Percentiles rank a stretch among this genome's conserved stretches.
phyloP scores from a whole-genome alignment of 495 filamentous ascomycete genomes.

The Xylaria venustula region DNA sequence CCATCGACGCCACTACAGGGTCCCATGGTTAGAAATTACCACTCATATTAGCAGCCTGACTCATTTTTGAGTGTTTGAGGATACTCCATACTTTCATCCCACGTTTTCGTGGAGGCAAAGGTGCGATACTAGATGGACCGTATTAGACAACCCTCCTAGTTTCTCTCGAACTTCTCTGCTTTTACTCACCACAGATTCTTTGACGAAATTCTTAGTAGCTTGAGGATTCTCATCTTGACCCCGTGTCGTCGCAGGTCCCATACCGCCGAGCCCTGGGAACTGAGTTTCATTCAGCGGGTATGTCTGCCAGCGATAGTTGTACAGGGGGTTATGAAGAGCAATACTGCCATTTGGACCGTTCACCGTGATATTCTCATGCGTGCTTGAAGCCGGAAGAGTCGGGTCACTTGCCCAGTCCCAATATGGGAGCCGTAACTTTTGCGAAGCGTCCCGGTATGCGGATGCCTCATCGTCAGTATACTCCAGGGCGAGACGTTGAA shows the following conservation, averaged over 20 bases:
- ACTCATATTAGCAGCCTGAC: neutral
- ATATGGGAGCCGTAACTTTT: conserved; percentile 37
- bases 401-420: conserved; percentile 42
- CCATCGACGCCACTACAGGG: conserved; percentile 25
- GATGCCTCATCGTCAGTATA: conserved; percentile 25
- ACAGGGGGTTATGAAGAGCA: conserved; percentile 35
- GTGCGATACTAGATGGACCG: conserved; percentile 32
- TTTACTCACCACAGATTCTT: conserved; percentile 30
- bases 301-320: conserved; percentile 36
- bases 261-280: conserved; percentile 21
- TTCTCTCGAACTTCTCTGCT: neutral
- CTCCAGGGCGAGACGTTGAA: conserved; percentile 31
- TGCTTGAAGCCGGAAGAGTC: conserved; percentile 28
- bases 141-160: neutral
- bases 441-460: conserved; percentile 33
- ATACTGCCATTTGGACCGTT: conserved; percentile 26
- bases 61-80: neutral
- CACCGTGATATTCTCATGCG: conserved; percentile 30
- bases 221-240: conserved; percentile 21
- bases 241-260: conserved; percentile 25
- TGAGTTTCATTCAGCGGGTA: conserved; percentile 21
- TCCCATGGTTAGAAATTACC: neutral
- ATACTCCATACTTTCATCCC: conserved; percentile 23
- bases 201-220: conserved; percentile 18
- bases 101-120: conserved; percentile 29